Conservation (phyloP, 306 rosid species). For the Vicia faba region DNA sequence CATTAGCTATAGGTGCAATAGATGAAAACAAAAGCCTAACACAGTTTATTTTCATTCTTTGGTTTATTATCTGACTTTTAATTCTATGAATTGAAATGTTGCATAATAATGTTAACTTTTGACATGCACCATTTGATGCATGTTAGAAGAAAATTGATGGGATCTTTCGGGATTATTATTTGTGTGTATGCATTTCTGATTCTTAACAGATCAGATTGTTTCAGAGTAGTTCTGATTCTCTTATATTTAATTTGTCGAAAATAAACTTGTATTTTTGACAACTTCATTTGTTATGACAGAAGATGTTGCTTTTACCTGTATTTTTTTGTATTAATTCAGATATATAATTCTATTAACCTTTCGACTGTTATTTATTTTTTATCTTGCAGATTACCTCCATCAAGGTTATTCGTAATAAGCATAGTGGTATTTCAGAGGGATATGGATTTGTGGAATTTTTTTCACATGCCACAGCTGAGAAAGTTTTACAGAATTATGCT, state of each 20-base stretch:
- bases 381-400: slow-evolving; percentile 67
- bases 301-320: slow-evolving; percentile 31
- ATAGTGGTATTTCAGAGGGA: slow-evolving; percentile 85
- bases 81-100: background rate
- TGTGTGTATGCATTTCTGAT: background rate
- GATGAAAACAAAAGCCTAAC: background rate
- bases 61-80: background rate
- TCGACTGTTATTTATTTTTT: slow-evolving; percentile 28
- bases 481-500: slow-evolving; percentile 73
- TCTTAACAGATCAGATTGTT: slow-evolving; percentile 16
- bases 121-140: slow-evolving; percentile 3
- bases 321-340: slow-evolving; percentile 13
- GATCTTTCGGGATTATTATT: slow-evolving; percentile 13
- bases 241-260: slow-evolving; percentile 19
- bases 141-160: slow-evolving; percentile 22
- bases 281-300: slow-evolving; percentile 23
- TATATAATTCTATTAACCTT: background rate
- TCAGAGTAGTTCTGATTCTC: slow-evolving; percentile 41
- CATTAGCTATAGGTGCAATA: background rate
- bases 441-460: slow-evolving; percentile 90
- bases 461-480: slow-evolving; percentile 85
- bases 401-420: slow-evolving; percentile 93
- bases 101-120: background rate
- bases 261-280: slow-evolving; percentile 13
- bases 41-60: background rate